Evolutionary conservation across 2,329 filamentous ascomycete genomes (phyloP), one percentile per base, ranked within the genome.

Genomic region (Nothophaeocryptopus gaeumannii): DNA sequence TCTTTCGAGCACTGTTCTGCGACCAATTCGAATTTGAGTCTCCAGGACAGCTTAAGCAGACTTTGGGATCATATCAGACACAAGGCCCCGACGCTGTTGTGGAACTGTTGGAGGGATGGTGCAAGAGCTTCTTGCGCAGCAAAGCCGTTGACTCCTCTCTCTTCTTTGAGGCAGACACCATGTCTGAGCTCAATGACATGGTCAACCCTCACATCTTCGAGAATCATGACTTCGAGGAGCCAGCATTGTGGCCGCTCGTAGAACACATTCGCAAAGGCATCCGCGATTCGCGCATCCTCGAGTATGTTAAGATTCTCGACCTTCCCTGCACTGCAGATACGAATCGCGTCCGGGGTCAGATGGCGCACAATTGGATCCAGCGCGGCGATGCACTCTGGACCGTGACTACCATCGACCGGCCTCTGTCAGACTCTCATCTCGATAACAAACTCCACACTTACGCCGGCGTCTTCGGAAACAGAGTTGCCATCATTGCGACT

Each of bases 281-380:
- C 8, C 13, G 38, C 3, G 51, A 45, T 5, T 57, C 60, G 1
- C 34, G 53, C 1, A 39, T 62, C 7, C 41, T 65, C 8, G 26
- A 54, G 9, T 39, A 55, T n/a, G 32, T 59, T 3, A 54, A 59
- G 0, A 14, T 66, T 14, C 51, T 55, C 0, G 64, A 66, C 39
- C 52, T 64, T 8, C 63, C 61, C 12, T 60, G 63, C 4, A 55
- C 63, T 3, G 48, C 49, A 1, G 64, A 66, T 40, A 61, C 46
- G 11, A 61, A 62, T 15, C 33, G 53, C 4, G 40, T 58, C 1
- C 54, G 63, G 0, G 55, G 54, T 31, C 53, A 58, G 2, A 37
- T 53, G 3, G 53, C 52, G 5, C 44, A 53, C 5, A 53, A 55
- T 3, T 55, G 58, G 30, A 50, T 64, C 29, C 33, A 50, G 8